phyloP scores from a whole-genome alignment of 345 rosid species.

The Fremontodendron californicum region DNA sequence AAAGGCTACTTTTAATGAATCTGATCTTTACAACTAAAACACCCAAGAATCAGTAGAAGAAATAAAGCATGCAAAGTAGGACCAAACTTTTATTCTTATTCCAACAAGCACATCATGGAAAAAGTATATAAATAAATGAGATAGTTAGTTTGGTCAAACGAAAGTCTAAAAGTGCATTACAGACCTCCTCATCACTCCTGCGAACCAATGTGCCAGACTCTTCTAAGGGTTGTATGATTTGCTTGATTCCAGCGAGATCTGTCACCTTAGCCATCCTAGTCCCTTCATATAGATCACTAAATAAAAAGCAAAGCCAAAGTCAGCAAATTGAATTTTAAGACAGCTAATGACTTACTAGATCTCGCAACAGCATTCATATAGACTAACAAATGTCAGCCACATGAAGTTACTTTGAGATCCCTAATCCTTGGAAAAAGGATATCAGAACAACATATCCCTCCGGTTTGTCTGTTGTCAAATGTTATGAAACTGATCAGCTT shows the following conservation, averaged over 20 bases:
- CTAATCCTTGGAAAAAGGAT: neutral
- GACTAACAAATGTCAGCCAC: neutral
- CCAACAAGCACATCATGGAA: neutral
- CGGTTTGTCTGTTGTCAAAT: neutral
- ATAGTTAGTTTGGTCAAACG: neutral
- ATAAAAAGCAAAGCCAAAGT: conserved; percentile 17
- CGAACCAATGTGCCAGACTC: conserved; percentile 63
- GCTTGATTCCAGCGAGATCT: conserved; percentile 74
- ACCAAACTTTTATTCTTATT: neutral
- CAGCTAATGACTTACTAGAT: neutral
- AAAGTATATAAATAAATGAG: conserved; percentile 3
- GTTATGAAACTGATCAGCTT: neutral
- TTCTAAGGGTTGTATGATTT: conserved; percentile 64
- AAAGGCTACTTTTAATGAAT: neutral
- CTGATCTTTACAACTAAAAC: neutral
- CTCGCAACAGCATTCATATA: neutral
- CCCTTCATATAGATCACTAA: conserved; percentile 92
- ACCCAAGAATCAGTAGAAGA: neutral
- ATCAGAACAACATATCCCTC: neutral
- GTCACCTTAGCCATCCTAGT: conserved; percentile 65
- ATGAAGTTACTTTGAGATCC: neutral
- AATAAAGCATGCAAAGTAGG: neutral
- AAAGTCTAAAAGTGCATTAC: conserved; percentile 16
- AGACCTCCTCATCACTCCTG: conserved; percentile 77
- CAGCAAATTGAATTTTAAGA: conserved; percentile 12